Evolutionary conservation across 2,329 filamentous ascomycete species (phyloP).

Genomic region (Neonectria sp.): DNA sequence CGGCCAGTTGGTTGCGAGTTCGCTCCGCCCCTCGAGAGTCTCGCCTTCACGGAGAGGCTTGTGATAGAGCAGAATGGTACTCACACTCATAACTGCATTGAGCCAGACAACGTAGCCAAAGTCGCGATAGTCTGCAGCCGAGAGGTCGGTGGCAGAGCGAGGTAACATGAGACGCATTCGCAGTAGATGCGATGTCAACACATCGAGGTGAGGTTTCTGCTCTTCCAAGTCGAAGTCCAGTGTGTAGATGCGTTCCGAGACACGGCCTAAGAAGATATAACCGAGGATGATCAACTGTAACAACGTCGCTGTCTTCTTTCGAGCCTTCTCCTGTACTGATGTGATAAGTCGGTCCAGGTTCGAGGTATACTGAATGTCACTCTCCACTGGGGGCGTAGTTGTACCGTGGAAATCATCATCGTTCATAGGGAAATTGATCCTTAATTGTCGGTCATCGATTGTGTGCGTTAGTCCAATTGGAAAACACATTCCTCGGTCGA

Average conservation of each 20-base stretch:
- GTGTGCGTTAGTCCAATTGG: conserved; percentile 43
- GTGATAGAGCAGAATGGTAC: conserved; percentile 43
- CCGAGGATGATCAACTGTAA: conserved; percentile 42
- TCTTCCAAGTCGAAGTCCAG: conserved; percentile 29
- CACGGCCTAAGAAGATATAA: conserved; percentile 40
- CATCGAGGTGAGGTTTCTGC: conserved; percentile 26
- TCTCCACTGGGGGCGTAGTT: background rate
- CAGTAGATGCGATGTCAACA: conserved; percentile 31
- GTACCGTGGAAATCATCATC: conserved; percentile 38
- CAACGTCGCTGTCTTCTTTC: conserved; percentile 23
- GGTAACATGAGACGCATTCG: conserved; percentile 43
- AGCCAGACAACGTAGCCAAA: conserved; percentile 42
- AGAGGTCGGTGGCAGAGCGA: conserved; percentile 40
- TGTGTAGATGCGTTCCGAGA: conserved; percentile 38
- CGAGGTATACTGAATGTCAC: conserved; percentile 18
- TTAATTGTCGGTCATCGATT: conserved; percentile 44
- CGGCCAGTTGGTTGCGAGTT: conserved; percentile 41
- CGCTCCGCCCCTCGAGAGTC: conserved; percentile 14
- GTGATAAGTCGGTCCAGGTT: conserved; percentile 39
- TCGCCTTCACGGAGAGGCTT: conserved; percentile 31
- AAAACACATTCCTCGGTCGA: conserved; percentile 45
- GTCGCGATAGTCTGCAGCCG: conserved; percentile 34
- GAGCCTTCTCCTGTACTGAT: conserved; percentile 27
- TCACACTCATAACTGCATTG: conserved; percentile 32
- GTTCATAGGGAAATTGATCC: conserved; percentile 41